These are phyloP conservation scores for Termitomyces sp. DNA, from an alignment of 768 basidiomycete species.

Conservation along the genomic window DNA sequence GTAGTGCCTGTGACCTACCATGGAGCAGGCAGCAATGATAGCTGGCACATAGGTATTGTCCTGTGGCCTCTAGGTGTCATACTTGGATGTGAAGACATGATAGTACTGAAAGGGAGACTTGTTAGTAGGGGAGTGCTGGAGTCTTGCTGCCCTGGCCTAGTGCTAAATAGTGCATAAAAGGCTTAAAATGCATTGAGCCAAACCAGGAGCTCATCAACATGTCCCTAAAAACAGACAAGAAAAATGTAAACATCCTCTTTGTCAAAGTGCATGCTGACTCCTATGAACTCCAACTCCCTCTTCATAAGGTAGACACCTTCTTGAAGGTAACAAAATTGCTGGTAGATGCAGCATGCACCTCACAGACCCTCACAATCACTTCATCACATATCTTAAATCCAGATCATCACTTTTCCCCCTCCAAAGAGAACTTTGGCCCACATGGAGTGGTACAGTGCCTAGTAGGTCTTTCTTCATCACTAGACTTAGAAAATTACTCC, in stretches of 20 bases:
- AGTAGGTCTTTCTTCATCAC: constrained; percentile 16
- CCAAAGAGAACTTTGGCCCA: constrained; percentile 14
- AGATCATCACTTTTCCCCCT: constrained; percentile 3
- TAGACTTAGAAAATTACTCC: constrained; percentile 5
- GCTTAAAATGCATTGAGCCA: too few relatives aligned
- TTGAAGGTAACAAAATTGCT: constrained; percentile 16
- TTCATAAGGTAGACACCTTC: constrained; percentile 17
- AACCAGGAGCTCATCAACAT: too few relatives aligned
- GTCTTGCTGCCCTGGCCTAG: too few relatives aligned
- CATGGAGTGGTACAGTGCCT: too few relatives aligned
- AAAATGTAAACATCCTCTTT: background rate
- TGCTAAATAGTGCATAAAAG: too few relatives aligned
- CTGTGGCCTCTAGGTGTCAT: too few relatives aligned
- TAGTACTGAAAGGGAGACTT: too few relatives aligned
- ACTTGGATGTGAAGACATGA: too few relatives aligned
- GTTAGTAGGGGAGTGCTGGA: too few relatives aligned
- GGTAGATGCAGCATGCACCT: background rate
- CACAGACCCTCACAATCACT: background rate
- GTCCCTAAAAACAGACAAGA: background rate
- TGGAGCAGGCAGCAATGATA: too few relatives aligned
- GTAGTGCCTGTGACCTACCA: too few relatives aligned
- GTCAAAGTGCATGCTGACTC: background rate
- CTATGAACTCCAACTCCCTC: constrained; percentile 7
- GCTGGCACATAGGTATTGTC: too few relatives aligned
- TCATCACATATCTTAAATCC: background rate